phyloP scores from a whole-genome alignment of 805 yeast species.

The Barnettozyma sucrosica region DNA sequence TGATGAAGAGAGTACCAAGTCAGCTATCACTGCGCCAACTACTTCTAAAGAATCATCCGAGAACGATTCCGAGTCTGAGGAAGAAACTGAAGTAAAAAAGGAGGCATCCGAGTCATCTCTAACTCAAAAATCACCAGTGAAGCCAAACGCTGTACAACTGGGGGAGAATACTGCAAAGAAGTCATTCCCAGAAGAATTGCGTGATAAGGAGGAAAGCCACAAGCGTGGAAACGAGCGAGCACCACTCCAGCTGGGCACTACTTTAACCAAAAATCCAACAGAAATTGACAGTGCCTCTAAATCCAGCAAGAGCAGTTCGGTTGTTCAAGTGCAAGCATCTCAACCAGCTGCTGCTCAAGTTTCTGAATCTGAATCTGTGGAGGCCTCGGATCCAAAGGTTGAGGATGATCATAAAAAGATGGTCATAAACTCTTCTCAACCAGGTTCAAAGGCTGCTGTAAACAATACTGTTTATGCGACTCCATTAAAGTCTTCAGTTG shows the following conservation, averaged over 20 bases:
- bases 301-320: not conserved
- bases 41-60: not conserved
- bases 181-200: not conserved
- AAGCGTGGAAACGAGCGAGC: not conserved
- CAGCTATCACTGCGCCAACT: not conserved
- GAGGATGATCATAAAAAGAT: not conserved
- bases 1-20: not conserved
- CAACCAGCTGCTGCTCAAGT: not conserved
- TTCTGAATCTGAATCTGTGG: not conserved
- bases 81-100: not conserved
- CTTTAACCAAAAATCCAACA: not conserved
- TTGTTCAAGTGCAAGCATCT: slow-evolving; percentile 6
- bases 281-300: not conserved
- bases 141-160: not conserved
- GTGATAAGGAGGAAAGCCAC: not conserved
- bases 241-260: not conserved
- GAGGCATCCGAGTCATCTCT: not conserved
- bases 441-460: not conserved
- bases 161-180: not conserved
- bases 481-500: not conserved
- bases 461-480: not conserved
- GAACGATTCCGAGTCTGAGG: not conserved
- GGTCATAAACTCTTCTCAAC: slow-evolving; percentile 1
- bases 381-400: not conserved
- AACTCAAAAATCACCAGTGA: not conserved